These are phyloP conservation scores for Pulveroboletus sp. DNA, from an alignment of 768 basidiomycete species.

Conservation along the genomic window DNA sequence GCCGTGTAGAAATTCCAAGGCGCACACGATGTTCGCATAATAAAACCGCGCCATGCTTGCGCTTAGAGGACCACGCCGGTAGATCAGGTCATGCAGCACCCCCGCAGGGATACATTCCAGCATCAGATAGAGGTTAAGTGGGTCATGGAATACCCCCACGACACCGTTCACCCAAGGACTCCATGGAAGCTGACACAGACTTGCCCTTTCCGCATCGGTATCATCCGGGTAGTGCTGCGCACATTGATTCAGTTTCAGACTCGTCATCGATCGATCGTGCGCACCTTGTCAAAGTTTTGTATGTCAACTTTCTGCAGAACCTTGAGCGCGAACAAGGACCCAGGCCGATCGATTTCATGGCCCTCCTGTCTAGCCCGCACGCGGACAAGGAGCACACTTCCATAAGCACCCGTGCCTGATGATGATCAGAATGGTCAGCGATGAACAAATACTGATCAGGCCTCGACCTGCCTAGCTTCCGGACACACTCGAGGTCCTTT, in stretches of 20 bases:
- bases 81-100: conserved; percentile 39
- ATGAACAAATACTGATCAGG: neutral
- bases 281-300: conserved; percentile 30
- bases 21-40: conserved; percentile 51
- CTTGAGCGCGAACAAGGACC: conserved; percentile 48
- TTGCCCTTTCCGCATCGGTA: conserved; percentile 41
- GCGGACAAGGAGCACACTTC: conserved; percentile 42
- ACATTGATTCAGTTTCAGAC: neutral
- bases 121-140: conserved; percentile 46
- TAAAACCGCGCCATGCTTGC: conserved; percentile 44
- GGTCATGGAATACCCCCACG: conserved; percentile 45
- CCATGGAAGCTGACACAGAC: conserved; percentile 46
- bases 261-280: conserved; percentile 5
- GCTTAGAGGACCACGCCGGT: conserved; percentile 30
- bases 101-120: conserved; percentile 50
- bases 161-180: conserved; percentile 51
- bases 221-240: conserved; percentile 27
- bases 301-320: conserved; percentile 35
- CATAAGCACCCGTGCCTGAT: conserved; percentile 45
- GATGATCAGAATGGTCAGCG: conserved; percentile 3
- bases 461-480: conserved; percentile 35
- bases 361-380: conserved; percentile 26
- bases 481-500: conserved; percentile 41
- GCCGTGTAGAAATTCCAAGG: conserved; percentile 44
- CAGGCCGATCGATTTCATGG: conserved; percentile 34